Base-by-base conservation (phyloP, 306 rosid genomes). In the Ceratonia siliqua region DNA sequence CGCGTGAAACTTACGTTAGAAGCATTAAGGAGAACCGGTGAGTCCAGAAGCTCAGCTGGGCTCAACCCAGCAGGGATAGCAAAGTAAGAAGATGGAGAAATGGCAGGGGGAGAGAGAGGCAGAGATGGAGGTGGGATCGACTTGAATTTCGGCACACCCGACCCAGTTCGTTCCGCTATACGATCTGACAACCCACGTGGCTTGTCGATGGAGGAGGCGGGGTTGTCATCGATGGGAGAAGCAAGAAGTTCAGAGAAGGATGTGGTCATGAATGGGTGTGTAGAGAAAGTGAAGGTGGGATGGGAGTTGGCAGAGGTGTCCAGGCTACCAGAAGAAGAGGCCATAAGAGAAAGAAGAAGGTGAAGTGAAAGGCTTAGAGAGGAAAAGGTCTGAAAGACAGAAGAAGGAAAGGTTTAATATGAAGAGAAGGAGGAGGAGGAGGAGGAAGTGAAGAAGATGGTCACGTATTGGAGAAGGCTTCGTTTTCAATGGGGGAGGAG, bases 31-130 rank as follows among this genome's bases (percentile, higher is more conserved):
- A 91, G 94, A 27, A 92, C 92, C 6, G 99, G 99, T 7, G 99
- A 94, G 77, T 94, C 97, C 6, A 94, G 91, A 45, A 94, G 93
- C 71, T 94, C 99, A 14, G 97, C 87, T 0, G 91, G 96, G 73
- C 88, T 92, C 50, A 94, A 22, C 5, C 93, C 97, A 70, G 86
- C 77, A 8, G 96, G 97, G 65, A 94, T 83, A 12, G 89, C 36
- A 49, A 94, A 94, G 76, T 85, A 88, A 50, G 95, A 83, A 42
- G 96, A 88, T 15, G 96, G 93, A 63, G 96, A 88, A 10, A 86
- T 41, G 1, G 89, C 74, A 22, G 96, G 86, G 0, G 92, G 92
- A 50, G 93, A 85, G 15, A 92, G 78, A 58, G 97, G 98, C 2
- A 94, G 85, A 22, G 96, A 89, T 2, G 97, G 97, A 10, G 98